These are phyloP conservation scores for Colletotrichum sp. DNA, from an alignment of 2,329 filamentous ascomycete genomes.

Conservation along the genomic window DNA sequence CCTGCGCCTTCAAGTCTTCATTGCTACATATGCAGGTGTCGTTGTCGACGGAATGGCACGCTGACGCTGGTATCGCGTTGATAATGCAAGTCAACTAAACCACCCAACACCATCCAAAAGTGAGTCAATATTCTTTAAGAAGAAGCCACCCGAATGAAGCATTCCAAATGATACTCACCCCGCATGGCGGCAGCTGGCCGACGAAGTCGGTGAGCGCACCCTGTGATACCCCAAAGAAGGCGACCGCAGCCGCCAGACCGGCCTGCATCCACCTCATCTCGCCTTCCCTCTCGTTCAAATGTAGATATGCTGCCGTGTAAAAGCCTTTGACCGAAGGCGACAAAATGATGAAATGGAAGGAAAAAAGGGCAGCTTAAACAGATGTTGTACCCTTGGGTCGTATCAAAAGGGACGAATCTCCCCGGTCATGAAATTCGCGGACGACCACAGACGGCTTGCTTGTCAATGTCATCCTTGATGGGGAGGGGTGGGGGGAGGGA, in stretches of 20 bases:
- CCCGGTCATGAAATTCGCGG: neutral
- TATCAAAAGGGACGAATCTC: neutral
- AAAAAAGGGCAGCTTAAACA: neutral
- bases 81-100: constrained; percentile 27
- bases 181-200: constrained; percentile 23
- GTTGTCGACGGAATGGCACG: constrained; percentile 27
- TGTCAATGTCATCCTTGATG: neutral
- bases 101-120: neutral
- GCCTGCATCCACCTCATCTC: constrained; percentile 17
- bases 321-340: neutral
- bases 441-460: neutral
- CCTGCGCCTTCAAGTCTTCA: constrained; percentile 16
- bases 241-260: constrained; percentile 19
- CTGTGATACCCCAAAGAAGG: constrained; percentile 10
- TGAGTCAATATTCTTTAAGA: neutral
- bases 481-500: neutral
- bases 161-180: constrained; percentile 10
- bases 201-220: constrained; percentile 20
- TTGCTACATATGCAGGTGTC: constrained; percentile 34
- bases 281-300: neutral
- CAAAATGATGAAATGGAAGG: neutral
- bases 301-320: neutral
- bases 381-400: neutral
- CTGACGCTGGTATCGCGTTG: constrained; percentile 26
- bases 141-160: neutral